Conservation (phyloP, 2,329 filamentous ascomycete genomes). For the Aspergillus hiratsukae region DNA sequence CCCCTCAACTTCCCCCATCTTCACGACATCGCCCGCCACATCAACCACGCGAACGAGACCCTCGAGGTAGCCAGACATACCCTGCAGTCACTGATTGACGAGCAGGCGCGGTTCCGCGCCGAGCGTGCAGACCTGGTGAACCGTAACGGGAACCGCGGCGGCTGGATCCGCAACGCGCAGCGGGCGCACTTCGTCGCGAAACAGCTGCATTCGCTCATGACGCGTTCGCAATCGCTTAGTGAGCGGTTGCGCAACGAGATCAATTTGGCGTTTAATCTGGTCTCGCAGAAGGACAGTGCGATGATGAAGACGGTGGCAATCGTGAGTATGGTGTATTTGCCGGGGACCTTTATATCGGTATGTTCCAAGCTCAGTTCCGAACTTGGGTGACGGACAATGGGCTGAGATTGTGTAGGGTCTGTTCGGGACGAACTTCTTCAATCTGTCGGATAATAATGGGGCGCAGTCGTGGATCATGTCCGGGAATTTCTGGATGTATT, state of each 20-base stretch:
- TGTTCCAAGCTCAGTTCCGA: not conserved
- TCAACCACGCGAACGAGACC: conserved; percentile 28
- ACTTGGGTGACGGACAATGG: not conserved
- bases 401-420: conserved; percentile 19
- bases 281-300: conserved; percentile 28
- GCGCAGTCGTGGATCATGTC: conserved; percentile 22
- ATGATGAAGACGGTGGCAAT: conserved; percentile 29
- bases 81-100: conserved; percentile 17
- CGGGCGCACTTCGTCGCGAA: conserved; percentile 17
- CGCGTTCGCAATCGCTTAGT: conserved; percentile 23
- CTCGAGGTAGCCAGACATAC: conserved; percentile 30
- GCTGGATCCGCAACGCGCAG: conserved; percentile 6
- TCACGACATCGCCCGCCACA: conserved; percentile 31
- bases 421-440: conserved; percentile 35
- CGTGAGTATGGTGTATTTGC: conserved; percentile 25
- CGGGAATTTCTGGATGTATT: conserved; percentile 29
- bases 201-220: conserved; percentile 23
- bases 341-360: conserved; percentile 29
- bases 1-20: conserved; percentile 22
- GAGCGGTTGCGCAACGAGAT: conserved; percentile 33
- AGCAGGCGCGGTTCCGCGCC: conserved; percentile 14
- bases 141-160: not conserved
- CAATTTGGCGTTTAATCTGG: conserved; percentile 30
- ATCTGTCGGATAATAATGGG: conserved; percentile 14
- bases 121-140: conserved; percentile 1